phyloP scores from a whole-genome alignment of 1,284 basidiomycete species.

The Pholiota adiposa region DNA sequence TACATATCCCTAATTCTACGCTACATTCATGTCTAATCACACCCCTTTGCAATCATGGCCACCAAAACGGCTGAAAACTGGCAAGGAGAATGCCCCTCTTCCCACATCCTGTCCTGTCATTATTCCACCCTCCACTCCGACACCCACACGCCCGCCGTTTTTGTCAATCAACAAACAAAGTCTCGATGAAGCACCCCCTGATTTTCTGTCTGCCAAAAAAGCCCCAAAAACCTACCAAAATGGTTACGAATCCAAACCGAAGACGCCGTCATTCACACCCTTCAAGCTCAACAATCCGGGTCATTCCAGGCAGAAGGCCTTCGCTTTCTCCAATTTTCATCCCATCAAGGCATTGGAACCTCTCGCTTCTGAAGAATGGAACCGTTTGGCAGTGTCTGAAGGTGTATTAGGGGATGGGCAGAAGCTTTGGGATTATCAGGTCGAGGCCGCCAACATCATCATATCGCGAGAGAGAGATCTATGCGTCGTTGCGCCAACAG shows the following conservation, averaged over 20 bases:
- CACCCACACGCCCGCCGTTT: no score
- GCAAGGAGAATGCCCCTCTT: no score
- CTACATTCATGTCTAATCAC: no score
- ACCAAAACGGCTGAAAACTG: no score
- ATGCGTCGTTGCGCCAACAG: slow-evolving; percentile 22
- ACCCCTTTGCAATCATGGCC: no score
- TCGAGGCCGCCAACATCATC: slow-evolving; percentile 15
- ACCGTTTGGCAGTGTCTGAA: neutral
- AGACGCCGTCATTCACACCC: slow-evolving; percentile 11
- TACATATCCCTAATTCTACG: no score
- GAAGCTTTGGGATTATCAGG: slow-evolving; percentile 10
- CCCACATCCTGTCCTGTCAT: no score
- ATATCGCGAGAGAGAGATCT: slow-evolving; percentile 12
- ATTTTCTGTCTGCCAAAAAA: no score
- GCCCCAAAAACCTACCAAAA: neutral
- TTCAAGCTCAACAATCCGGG: slow-evolving; percentile 12
- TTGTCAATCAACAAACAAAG: no score
- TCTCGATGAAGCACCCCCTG: no score
- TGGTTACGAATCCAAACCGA: neutral
- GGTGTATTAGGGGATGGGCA: neutral
- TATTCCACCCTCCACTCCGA: no score
- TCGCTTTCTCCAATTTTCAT: slow-evolving; percentile 2
- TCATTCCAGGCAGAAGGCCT: neutral
- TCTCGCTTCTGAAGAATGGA: neutral
- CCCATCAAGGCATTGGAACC: neutral